Conservation (phyloP, 345 rosid species). For the Salix koriyanagi region DNA sequence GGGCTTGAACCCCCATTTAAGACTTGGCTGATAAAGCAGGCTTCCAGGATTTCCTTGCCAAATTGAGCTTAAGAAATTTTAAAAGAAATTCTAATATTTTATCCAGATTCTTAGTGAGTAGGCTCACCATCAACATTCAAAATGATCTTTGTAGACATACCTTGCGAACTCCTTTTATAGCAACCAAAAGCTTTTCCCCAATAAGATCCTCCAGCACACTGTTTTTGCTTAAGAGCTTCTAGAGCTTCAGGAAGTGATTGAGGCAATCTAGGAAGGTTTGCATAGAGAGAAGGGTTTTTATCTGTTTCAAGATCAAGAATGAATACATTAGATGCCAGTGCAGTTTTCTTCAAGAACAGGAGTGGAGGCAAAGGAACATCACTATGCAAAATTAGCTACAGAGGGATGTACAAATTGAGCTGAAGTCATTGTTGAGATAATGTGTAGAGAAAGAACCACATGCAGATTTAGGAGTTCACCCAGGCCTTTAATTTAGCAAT, state of each 20-base stretch:
- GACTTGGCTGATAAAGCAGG: neutral
- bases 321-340: neutral
- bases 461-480: neutral
- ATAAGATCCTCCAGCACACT: conserved; percentile 47
- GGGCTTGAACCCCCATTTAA: no score
- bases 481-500: neutral
- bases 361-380: neutral
- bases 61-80: neutral
- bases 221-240: conserved; percentile 62
- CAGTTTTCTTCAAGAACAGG: neutral
- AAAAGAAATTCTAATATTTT: no score
- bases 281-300: conserved; percentile 56
- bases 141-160: conserved; percentile 27
- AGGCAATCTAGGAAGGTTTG: conserved; percentile 64
- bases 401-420: neutral
- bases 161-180: conserved; percentile 81
- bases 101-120: no score
- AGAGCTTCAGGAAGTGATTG: conserved; percentile 61
- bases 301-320: conserved; percentile 35
- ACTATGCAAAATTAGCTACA: neutral
- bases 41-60: neutral
- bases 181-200: conserved; percentile 69
- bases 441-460: neutral
- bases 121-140: neutral
- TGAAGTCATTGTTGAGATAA: neutral